These are phyloP conservation scores for Acacia concinna DNA, from an alignment of 331 rosid species.

Conservation along the genomic window DNA sequence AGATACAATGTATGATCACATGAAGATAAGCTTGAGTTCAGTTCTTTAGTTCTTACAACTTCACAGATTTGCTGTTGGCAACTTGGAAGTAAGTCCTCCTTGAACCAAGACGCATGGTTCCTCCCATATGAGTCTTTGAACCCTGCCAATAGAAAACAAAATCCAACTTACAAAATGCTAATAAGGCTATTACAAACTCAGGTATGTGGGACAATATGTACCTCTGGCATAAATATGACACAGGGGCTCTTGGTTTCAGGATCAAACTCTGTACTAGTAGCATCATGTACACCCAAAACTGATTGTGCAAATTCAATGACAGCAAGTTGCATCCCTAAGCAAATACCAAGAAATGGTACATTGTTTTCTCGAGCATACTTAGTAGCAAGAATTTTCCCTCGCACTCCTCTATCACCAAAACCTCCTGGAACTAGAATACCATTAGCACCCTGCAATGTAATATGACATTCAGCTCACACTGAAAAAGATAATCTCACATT, in stretches of 20 bases:
- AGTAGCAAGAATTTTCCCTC: constrained; percentile 88
- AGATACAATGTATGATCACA: constrained; percentile 5
- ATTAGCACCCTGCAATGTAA: constrained; percentile 69
- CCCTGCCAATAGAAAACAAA: constrained; percentile 37
- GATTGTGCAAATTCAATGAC: constrained; percentile 85
- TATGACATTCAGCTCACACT: background rate
- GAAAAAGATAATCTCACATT: constrained; percentile 19
- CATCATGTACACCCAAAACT: constrained; percentile 71
- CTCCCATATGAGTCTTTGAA: constrained; percentile 63
- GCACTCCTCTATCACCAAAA: constrained; percentile 88
- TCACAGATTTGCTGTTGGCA: constrained; percentile 44
- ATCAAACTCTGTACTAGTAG: constrained; percentile 82
- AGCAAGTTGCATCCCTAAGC: constrained; percentile 91
- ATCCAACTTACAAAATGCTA: constrained; percentile 16
- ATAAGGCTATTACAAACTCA: background rate
- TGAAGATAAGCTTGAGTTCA: constrained; percentile 13
- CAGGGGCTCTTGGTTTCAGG: constrained; percentile 73
- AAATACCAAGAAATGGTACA: constrained; percentile 81
- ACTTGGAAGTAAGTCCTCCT: constrained; percentile 52
- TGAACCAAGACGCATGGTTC: constrained; percentile 67
- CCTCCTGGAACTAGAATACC: constrained; percentile 94
- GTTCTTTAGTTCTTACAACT: constrained; percentile 51
- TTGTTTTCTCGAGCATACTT: constrained; percentile 81
- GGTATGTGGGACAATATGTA: constrained; percentile 17
- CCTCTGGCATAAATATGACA: constrained; percentile 96